Base-by-base conservation (phyloP, 2,329 filamentous ascomycete genomes). In the Ophiostoma sp. region DNA sequence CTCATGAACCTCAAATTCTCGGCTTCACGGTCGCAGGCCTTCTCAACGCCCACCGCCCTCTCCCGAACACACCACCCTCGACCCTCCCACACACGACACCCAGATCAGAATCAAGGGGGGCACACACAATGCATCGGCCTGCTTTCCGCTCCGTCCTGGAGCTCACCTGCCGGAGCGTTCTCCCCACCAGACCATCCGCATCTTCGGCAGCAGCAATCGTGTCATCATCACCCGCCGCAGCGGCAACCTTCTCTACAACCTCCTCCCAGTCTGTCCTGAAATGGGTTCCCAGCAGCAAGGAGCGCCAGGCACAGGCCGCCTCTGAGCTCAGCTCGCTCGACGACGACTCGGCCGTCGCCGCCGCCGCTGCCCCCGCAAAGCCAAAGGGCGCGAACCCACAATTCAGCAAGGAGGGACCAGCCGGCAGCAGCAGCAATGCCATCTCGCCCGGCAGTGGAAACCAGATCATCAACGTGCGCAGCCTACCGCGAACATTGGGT, bases 401-500 rank as follows among this genome's bases (percentile, higher is more conserved):
- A 44, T 47, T 47, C 4, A 58, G 16, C 47, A 55, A 58, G 47
- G 38, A 16, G 14, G 1, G 40, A 52, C 40, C 67, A 63, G 9
- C 14, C 38, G 6, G 40, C 7, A 27, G 27, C 27, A 27, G 27
- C 27, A 27, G 27, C 27, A 27, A 27, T 27, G 27, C 27, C 2
- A 27, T 27, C 27, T 27, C 27, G 27, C 27, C 27, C 27, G 27
- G 27, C 2, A 27, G 27, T 36, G 27, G 40, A 67, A 14, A 69
- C 44, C 40, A 45, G n/a, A 70, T 76, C 41, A 73, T 76, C 72
- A 76, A 74, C 69, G 18, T 77, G 14, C 74, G 74, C 67, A 76
- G 73, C 66, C 70, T 72, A 44, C 70, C 72, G 49, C 69, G 71
- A 27, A 64, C 65, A 38, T 64, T 49, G n/a, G 52, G 52, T 4